phyloP scores from a whole-genome alignment of 192 early-diverging fungal genomes.

The Physocladia obscura region DNA sequence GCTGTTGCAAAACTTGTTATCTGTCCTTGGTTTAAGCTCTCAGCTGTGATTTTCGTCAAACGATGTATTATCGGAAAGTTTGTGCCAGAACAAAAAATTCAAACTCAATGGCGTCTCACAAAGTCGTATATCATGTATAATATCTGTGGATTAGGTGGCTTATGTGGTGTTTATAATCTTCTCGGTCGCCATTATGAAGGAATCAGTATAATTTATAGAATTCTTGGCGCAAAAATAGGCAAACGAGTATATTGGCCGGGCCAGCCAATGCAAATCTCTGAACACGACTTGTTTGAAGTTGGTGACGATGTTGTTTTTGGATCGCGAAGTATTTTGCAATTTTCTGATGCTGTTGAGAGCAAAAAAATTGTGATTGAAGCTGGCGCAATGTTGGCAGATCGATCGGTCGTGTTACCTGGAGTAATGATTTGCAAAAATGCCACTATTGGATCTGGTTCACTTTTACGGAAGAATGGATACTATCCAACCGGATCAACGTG shows the following conservation, averaged over 20 bases:
- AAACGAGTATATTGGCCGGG: conserved; percentile 52
- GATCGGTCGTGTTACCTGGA: conserved; percentile 42
- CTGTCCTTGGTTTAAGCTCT: conserved; percentile 34
- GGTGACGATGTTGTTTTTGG: conserved; percentile 52
- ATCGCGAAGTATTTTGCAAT: conserved; percentile 35
- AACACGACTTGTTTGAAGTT: conserved; percentile 42
- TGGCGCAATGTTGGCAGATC: conserved; percentile 44
- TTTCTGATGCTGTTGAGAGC: conserved; percentile 32
- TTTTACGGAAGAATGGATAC: conserved; percentile 28
- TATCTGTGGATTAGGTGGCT: conserved; percentile 27
- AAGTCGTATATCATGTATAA: conserved; percentile 36
- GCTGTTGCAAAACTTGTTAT: conserved; percentile 25
- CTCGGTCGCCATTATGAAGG: conserved; percentile 46
- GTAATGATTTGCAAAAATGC: conserved; percentile 31
- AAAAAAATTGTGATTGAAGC: conserved; percentile 31
- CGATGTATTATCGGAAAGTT: conserved; percentile 24
- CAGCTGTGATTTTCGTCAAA: conserved; percentile 29
- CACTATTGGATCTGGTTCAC: conserved; percentile 43
- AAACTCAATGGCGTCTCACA: not conserved
- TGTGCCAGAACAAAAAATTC: not conserved
- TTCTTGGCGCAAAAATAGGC: conserved; percentile 42
- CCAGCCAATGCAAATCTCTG: conserved; percentile 32
- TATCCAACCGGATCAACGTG: conserved; percentile 33
- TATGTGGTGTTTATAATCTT: conserved; percentile 36
- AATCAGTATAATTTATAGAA: conserved; percentile 38